These are phyloP conservation scores for Aspergillus udagawae DNA, from an alignment of 2,329 filamentous ascomycete genomes.

Conservation along the genomic window DNA sequence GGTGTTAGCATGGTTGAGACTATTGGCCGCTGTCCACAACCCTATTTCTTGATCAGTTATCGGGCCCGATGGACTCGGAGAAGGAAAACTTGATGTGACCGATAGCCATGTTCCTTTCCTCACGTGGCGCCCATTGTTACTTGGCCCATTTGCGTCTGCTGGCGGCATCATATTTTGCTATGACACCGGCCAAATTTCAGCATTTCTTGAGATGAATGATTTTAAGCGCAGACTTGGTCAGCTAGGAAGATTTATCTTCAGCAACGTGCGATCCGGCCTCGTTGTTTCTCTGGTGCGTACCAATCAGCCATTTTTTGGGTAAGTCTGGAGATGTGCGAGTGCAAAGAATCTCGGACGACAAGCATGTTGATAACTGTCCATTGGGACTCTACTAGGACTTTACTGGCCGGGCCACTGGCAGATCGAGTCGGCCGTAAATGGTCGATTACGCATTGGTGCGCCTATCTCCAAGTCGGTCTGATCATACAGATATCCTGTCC, in stretches of 20 bases:
- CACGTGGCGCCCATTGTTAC: slow-evolving; percentile 29
- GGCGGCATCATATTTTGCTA: slow-evolving; percentile 43
- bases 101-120: slow-evolving; percentile 19
- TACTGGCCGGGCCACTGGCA: slow-evolving; percentile 38
- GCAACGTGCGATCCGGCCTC: slow-evolving; percentile 38
- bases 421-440: slow-evolving; percentile 41
- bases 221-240: slow-evolving; percentile 39
- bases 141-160: slow-evolving; percentile 42
- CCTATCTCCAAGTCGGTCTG: slow-evolving; percentile 37
- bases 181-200: slow-evolving; percentile 43
- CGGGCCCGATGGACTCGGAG: too few species aligned
- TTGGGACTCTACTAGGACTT: slow-evolving; percentile 42
- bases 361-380: slow-evolving; percentile 31
- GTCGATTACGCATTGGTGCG: slow-evolving; percentile 38
- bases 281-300: slow-evolving; percentile 39
- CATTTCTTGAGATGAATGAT: slow-evolving; percentile 40
- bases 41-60: too few species aligned
- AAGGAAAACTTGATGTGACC: not conserved
- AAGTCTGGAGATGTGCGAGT: not conserved
- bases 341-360: not conserved
- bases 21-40: too few species aligned
- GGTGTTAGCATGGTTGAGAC: too few species aligned
- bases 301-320: too few species aligned
- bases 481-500: slow-evolving; percentile 42
- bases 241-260: slow-evolving; percentile 33